Base-by-base conservation (phyloP, 2,329 filamentous ascomycete species). In the Aspergillus transmontanensis region DNA sequence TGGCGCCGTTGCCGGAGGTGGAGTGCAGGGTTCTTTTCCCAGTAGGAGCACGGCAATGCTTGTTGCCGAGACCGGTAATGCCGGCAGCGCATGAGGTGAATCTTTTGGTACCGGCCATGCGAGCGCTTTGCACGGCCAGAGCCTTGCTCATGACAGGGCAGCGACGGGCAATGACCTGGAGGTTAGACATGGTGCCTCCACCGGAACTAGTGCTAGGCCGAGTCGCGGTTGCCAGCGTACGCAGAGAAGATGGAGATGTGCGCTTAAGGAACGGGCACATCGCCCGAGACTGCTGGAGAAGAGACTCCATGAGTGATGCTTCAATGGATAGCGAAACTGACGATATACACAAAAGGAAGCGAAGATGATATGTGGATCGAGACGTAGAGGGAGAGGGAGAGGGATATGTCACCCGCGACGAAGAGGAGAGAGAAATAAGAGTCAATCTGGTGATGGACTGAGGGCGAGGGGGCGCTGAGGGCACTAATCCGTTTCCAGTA, bases 141-240 rank as follows among this genome's bases (percentile, higher is more conserved):
- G 95, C 95, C 86, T 97, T 96, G 79, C 94, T 94, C 95, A 99
- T 99, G 80, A 99, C 90, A 63, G 95, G 95, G 86, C 95, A 99
- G 79, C 94, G 93, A 76, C 93, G 90, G 73, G 93, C 95, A 75
- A 96, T 89, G 71, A 95, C 88, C 84, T 98, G 95, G 73, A 99
- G 86, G 82, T 97, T 98, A 75, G 93, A 97, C 88, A 98, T 97
- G 80, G 92, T 93, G 74, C 94, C 93, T 70, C 94, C 94, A 73
- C 93, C 91, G 62, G 89, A 90, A 58, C 75, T 76, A 59, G 90
- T 91, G 66, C 86, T 85, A 77, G 88, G 86, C 71, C 83, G 86
- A 75, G 81, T 87, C 76, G 81, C 88, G 80, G 82, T 88, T 60
- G 91, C 96, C 75, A 99, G 87, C 63, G 94, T 91, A 71, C 95